Percentiles rank a stretch among this genome's conserved stretches.
phyloP scores from a whole-genome alignment of 2,329 filamentous ascomycete genomes.

The Botrytis aclada region DNA sequence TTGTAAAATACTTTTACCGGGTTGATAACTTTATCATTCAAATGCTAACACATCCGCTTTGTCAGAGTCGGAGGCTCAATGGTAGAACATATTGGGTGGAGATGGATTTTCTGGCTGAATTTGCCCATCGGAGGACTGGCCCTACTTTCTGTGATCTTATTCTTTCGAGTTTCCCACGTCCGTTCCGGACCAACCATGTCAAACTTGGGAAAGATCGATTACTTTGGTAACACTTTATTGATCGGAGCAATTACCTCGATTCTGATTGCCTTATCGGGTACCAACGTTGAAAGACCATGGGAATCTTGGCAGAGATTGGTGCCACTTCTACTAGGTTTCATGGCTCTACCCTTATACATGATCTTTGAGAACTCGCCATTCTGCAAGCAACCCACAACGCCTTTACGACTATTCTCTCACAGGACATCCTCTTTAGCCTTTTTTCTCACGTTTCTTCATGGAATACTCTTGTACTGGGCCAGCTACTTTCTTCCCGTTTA shows the following conservation, averaged over 20 bases:
- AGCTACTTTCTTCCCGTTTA: constrained; percentile 47
- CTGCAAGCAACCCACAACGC: constrained; percentile 19
- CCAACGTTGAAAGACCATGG: constrained; percentile 13
- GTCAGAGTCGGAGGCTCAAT: neutral
- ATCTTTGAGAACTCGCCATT: constrained; percentile 7
- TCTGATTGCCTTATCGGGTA: constrained; percentile 43
- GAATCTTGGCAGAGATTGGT: constrained; percentile 22
- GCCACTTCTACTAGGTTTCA: constrained; percentile 37
- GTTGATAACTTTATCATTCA: neutral
- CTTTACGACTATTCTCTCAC: constrained; percentile 16
- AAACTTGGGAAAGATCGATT: constrained; percentile 43
- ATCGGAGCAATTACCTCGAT: constrained; percentile 42
- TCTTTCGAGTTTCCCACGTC: constrained; percentile 18
- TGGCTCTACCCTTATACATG: constrained; percentile 39
- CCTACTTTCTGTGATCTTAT: constrained; percentile 10
- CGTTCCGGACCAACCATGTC: constrained; percentile 31
- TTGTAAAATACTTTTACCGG: fast-evolving
- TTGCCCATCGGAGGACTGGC: constrained; percentile 21
- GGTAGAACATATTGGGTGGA: constrained; percentile 23
- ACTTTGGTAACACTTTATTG: constrained; percentile 44
- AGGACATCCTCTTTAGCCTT: constrained; percentile 27
- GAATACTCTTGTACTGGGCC: constrained; percentile 40
- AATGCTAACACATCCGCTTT: neutral
- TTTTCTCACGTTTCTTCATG: constrained; percentile 41
- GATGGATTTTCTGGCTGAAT: constrained; percentile 56